Evolutionary conservation across 306 rosid genomes (phyloP).

Genomic region (Cucumis cinereus): DNA sequence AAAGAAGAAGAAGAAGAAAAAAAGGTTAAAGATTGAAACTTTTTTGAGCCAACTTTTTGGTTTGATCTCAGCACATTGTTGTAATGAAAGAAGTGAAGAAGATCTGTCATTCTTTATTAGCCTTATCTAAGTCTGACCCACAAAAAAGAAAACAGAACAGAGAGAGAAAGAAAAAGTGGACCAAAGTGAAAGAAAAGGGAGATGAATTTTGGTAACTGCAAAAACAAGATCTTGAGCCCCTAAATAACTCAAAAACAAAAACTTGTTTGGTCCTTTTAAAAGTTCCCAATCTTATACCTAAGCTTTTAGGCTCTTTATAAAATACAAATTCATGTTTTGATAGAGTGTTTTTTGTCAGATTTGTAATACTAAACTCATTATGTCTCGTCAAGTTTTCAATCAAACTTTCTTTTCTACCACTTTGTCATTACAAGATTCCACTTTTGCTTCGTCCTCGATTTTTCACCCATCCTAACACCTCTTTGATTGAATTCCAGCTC

Average conservation of each 20-base stretch:
- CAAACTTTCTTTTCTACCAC: too few species aligned
- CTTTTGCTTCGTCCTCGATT: too few species aligned
- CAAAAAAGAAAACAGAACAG: not conserved
- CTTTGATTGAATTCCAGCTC: too few species aligned
- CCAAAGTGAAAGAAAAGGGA: slow-evolving; percentile 1
- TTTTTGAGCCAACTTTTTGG: not conserved
- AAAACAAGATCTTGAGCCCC: slow-evolving; percentile 5
- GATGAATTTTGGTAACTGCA: slow-evolving; percentile 1
- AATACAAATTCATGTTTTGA: too few species aligned
- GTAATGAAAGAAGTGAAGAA: slow-evolving; percentile 3
- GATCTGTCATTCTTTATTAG: slow-evolving; percentile 9
- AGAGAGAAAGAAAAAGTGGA: not conserved
- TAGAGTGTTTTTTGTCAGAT: too few species aligned
- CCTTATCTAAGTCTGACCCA: slow-evolving; percentile 13
- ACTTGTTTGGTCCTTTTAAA: not conserved
- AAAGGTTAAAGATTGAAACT: not conserved
- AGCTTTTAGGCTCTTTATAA: too few species aligned
- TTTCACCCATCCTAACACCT: too few species aligned
- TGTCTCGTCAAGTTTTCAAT: too few species aligned
- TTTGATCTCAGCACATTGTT: slow-evolving; percentile 1
- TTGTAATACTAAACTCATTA: too few species aligned
- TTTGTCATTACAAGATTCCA: too few species aligned
- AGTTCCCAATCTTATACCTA: too few species aligned
- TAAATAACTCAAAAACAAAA: not conserved
- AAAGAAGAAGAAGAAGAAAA: not conserved